Evolutionary conservation across 1,284 basidiomycete genomes (phyloP), one percentile per base, ranked within the genome.

Genomic region (Ganoderma meredithae): DNA sequence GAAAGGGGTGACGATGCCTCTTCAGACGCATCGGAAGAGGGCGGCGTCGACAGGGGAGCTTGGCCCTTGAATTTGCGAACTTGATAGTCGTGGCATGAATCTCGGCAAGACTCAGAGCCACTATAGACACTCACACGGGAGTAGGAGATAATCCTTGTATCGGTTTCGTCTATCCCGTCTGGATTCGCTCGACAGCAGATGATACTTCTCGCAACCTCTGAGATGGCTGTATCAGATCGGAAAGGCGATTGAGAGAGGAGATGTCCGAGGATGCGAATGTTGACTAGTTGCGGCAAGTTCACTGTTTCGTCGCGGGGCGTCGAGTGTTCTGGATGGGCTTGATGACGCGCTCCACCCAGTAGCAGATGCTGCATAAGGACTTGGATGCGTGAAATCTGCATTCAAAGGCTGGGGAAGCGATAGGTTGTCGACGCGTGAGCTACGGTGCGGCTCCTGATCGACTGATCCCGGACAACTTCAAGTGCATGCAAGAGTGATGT

Each of bases 381-480:
- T 39, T 7, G 55, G 55, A 58, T 58, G 55, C 39, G 19, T n/a
- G 31, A 58, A 58, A 39, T 58, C 55, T n/a, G 15, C 55, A 7
- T 9, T 19, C 10, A 58, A 33, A 1, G 55, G 36, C 41, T 41
- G 41, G 13, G 41, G 41, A 41, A 41, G 13, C 41, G 1, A 13
- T 41, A 41, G 6, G 41, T 41, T 41, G 41, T 41, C 41, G 41
- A 41, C 41, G 4, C 41, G 41, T 6, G 27, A 31, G 27, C 27
- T 31, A 31, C 27, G 27, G 27, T 31, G 27, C 27, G 27, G 27
- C 27, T 31, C 27, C 27, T 31, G 27, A 31, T 31, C n/a, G n/a
- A n/a, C n/a, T n/a, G n/a, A n/a, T n/a, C n/a, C 2, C 27, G 3
- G 27, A 31, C 27, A 31, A 31, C 27, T 31, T 31, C 27, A 31